Conservation (phyloP, 1,284 basidiomycete genomes). For the Apiotrichum gamsii region DNA sequence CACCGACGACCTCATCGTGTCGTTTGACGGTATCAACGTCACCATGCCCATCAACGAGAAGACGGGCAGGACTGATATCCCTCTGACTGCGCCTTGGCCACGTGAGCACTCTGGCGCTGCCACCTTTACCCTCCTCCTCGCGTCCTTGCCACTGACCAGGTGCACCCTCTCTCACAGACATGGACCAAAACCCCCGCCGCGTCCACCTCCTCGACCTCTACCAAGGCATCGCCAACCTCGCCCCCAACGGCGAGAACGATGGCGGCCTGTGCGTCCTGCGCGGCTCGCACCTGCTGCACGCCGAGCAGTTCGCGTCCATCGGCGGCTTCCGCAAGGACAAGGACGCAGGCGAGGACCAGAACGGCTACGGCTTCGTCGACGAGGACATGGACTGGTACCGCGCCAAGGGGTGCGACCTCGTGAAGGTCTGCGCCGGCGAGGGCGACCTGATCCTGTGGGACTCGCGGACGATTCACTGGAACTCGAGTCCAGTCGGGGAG, state of each 20-base stretch:
- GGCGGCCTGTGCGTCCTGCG: conserved; percentile 28
- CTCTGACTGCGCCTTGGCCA: conserved; percentile 19
- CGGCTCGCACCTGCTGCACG: conserved; percentile 18
- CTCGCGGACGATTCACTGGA: conserved; percentile 29
- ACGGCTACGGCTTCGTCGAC: conserved; percentile 16
- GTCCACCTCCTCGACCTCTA: conserved; percentile 21
- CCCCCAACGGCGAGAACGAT: conserved; percentile 24
- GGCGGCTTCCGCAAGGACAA: conserved; percentile 20
- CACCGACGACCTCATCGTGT: conserved; percentile 39
- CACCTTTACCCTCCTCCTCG: too few species aligned
- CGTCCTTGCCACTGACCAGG: too few species aligned
- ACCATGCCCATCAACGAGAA: conserved; percentile 15
- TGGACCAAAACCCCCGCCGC: conserved; percentile 24
- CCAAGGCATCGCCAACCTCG: conserved; percentile 27
- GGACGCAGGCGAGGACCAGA: conserved; percentile 18
- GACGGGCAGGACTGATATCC: conserved; percentile 11
- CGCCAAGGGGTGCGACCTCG: conserved; percentile 15
- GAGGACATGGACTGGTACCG: conserved; percentile 24
- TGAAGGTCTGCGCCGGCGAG: conserved; percentile 21
- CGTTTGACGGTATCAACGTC: conserved; percentile 32
- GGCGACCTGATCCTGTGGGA: conserved; percentile 29
- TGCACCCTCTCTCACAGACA: conserved; percentile 9
- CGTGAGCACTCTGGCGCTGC: conserved; percentile 11
- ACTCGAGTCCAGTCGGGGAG: conserved; percentile 17
- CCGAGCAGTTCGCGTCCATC: conserved; percentile 17